Evolutionary conservation across 306 rosid species (phyloP), one percentile per base, ranked within the genome.

Genomic region (Trichosanthes cucumerina): DNA sequence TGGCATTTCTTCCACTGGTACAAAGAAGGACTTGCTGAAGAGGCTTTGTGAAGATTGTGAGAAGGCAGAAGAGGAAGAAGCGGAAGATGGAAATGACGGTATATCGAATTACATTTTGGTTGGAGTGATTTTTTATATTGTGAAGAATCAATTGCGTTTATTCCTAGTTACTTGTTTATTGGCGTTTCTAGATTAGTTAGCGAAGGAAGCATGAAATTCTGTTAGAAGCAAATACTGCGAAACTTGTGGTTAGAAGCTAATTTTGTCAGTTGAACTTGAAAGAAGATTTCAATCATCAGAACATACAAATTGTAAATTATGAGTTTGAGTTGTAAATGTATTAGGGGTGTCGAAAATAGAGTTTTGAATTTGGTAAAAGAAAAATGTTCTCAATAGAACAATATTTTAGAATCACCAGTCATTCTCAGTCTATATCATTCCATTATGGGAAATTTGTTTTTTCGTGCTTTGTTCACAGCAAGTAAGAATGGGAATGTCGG

Each of bases 21-120:
- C 86, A 0, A 88, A 83, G 83, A 90, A 82, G 83, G 86, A 79
- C 24, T 76, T 86, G 63, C 79, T 88, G 52, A 84, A 84, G 81
- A 84, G 85, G 73, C 84, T 88, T 18, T 81, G 80, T 60, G 50
- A 82, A 10, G 80, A 86, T 58, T 85, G 80, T 5, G 85, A 76
- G 19, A 77, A 79, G 46, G 64, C 53, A 39, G 16, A 44, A n/a
- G 75, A 58, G 49, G 84, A 57, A 10, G 69, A 44, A 24, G 58
- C 47, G 5, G 80, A 77, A 49, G 81, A 73, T 39, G 76, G 36
- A 77, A 44, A 80, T 26, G 79, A 65, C 8, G 87, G 90, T 89
- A 83, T 62, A 82, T 68, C 46, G 60, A 60, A 31, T 26, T 19
- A 74, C 68, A 28, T 26, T 3, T 77, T 11, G 59, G 71, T 46